These are phyloP conservation scores for Amanita thiersii DNA, from an alignment of 768 basidiomycete species.

Conservation along the genomic window DNA sequence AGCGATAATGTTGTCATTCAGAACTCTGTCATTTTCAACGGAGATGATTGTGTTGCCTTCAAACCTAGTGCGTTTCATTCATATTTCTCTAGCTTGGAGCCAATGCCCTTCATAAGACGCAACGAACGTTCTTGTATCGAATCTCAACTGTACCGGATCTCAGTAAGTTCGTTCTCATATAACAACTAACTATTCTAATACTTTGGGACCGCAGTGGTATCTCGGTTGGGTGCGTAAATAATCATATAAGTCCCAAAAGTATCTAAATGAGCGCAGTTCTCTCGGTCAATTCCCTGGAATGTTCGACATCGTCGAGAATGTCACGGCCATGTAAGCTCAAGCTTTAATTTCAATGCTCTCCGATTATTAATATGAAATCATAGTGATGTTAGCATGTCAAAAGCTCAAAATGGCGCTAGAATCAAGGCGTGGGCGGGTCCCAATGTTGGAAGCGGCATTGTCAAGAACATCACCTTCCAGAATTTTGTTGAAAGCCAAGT, in stretches of 20 bases:
- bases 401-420: slow-evolving; percentile 57
- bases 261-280: slow-evolving; percentile 28
- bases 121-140: slow-evolving; percentile 48
- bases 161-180: slow-evolving; percentile 28
- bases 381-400: slow-evolving; percentile 51
- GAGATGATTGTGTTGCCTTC: slow-evolving; percentile 54
- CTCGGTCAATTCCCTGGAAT: slow-evolving; percentile 46
- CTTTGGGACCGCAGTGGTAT: slow-evolving; percentile 49
- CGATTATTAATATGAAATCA: neutral
- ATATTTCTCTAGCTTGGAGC: neutral
- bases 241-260: neutral
- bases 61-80: slow-evolving; percentile 35
- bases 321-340: slow-evolving; percentile 36
- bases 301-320: slow-evolving; percentile 57
- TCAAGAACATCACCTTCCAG: slow-evolving; percentile 48
- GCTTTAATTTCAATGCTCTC: neutral
- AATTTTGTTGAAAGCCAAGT: slow-evolving; percentile 45
- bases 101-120: slow-evolving; percentile 21
- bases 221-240: slow-evolving; percentile 32
- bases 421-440: slow-evolving; percentile 64
- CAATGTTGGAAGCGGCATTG: slow-evolving; percentile 49
- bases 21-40: slow-evolving; percentile 45
- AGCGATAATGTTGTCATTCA: slow-evolving; percentile 39
- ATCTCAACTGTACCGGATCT: slow-evolving; percentile 52
- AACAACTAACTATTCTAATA: slow-evolving; percentile 1